A percentile compares a stretch with the other conserved stretches of the same genome.
phyloP scores from a whole-genome alignment of 345 rosid genomes.

The Populus deltoides region DNA sequence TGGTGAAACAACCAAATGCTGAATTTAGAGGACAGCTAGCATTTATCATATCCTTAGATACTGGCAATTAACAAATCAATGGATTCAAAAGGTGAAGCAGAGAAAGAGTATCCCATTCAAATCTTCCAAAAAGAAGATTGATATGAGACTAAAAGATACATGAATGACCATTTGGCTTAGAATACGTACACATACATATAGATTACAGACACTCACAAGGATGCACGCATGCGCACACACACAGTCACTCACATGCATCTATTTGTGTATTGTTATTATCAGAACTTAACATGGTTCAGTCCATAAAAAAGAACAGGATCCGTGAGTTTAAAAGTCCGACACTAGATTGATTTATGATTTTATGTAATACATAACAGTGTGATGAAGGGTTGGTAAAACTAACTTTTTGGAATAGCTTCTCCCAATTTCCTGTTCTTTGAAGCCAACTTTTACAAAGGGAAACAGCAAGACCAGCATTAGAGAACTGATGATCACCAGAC shows the following conservation, averaged over 20 bases:
- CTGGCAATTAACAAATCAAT: not conserved
- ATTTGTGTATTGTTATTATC: not conserved
- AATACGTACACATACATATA: not conserved
- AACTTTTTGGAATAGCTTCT: conserved; percentile 48
- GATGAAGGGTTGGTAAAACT: conserved; percentile 12
- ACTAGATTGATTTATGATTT: not conserved
- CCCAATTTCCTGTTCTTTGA: conserved; percentile 70
- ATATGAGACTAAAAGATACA: not conserved
- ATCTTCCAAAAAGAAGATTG: not conserved
- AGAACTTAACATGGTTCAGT: not conserved
- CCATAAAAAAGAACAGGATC: not conserved
- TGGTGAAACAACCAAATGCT: conserved; percentile 1
- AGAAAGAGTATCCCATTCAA: not conserved
- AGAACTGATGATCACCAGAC: conserved; percentile 80
- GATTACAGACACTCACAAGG: not conserved
- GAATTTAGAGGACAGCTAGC: not conserved
- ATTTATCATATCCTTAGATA: not conserved
- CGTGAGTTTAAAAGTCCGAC: not conserved
- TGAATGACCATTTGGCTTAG: not conserved
- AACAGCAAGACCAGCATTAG: conserved; percentile 88
- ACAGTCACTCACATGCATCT: not conserved
- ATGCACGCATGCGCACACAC: not conserved
- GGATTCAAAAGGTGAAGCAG: not conserved
- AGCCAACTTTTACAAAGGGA: conserved; percentile 84
- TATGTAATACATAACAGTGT: not conserved